These are phyloP conservation scores for Ceratocystis harringtonii DNA, from an alignment of 2,329 filamentous ascomycete species.

Conservation along the genomic window DNA sequence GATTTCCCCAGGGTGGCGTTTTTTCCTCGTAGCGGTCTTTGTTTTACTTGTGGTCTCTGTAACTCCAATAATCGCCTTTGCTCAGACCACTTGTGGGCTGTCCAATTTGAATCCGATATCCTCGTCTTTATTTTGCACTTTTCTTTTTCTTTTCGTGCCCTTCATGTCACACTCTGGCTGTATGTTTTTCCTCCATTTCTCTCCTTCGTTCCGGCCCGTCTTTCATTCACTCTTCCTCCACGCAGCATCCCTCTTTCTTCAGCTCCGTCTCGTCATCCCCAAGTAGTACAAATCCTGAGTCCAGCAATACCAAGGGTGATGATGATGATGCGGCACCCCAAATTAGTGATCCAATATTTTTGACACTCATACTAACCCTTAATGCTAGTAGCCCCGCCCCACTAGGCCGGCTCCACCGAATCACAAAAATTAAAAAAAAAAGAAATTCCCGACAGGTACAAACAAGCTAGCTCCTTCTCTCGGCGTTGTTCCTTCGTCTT, in stretches of 20 bases:
- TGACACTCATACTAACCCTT: neutral
- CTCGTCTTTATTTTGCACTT: neutral
- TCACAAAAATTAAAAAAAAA: neutral
- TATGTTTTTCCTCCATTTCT: neutral
- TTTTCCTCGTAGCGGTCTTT: neutral
- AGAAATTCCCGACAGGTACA: neutral
- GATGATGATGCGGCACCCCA: neutral
- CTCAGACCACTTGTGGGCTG: slow-evolving; percentile 4
- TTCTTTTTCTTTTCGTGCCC: neutral
- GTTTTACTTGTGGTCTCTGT: neutral
- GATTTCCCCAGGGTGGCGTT: neutral
- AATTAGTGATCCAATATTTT: neutral
- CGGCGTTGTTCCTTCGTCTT: neutral
- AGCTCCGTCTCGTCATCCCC: neutral
- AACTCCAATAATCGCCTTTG: neutral
- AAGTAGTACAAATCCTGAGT: neutral
- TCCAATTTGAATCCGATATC: slow-evolving; percentile 2
- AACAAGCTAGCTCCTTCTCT: neutral
- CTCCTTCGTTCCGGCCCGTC: neutral
- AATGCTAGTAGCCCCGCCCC: neutral
- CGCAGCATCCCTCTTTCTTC: neutral
- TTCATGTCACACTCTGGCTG: neutral
- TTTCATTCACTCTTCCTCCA: neutral
- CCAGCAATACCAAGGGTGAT: neutral
- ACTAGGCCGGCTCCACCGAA: neutral